Conservation (phyloP, 1,139 yeast genomes). For the Yarrowia galli region DNA sequence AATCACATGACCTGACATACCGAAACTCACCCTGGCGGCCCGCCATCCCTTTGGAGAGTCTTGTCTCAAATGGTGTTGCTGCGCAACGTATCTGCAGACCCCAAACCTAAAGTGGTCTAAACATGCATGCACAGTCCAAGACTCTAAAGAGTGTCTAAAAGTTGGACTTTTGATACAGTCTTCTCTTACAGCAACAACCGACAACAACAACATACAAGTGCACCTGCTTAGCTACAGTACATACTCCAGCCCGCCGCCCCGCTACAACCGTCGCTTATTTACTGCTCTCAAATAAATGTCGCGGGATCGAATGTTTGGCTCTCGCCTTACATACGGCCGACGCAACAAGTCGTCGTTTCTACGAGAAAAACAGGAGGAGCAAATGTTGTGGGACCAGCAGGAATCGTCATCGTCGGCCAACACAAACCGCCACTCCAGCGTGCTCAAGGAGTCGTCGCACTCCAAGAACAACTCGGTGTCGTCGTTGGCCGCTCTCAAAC, state of each 20-base stretch:
- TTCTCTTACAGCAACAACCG: not conserved
- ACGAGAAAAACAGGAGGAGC: slow-evolving; percentile 31
- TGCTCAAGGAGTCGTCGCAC: slow-evolving; percentile 33
- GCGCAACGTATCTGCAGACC: slow-evolving; percentile 30
- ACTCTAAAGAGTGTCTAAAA: not conserved
- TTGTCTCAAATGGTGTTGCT: slow-evolving; percentile 29
- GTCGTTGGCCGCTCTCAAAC: slow-evolving; percentile 32
- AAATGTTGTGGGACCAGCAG: slow-evolving; percentile 36
- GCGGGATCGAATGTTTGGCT: slow-evolving; percentile 31
- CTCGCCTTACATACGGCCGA: slow-evolving; percentile 31
- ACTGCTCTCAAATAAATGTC: slow-evolving; percentile 20
- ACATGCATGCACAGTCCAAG: slow-evolving; percentile 14
- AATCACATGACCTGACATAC: not conserved
- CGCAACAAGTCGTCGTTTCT: slow-evolving; percentile 35
- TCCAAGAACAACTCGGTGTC: slow-evolving; percentile 24
- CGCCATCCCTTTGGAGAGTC: not conserved
- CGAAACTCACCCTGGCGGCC: not conserved
- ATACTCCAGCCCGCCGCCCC: too few relatives aligned
- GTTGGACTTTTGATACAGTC: not conserved
- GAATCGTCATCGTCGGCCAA: not conserved
- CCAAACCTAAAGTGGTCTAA: not conserved
- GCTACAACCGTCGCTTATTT: not conserved
- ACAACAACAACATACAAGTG: not conserved
- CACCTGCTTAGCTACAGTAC: not conserved
- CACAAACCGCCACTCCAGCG: slow-evolving; percentile 4